These are phyloP conservation scores for Fraxinus excelsior DNA, from an alignment of 257 asterid species.

Conservation along the genomic window DNA sequence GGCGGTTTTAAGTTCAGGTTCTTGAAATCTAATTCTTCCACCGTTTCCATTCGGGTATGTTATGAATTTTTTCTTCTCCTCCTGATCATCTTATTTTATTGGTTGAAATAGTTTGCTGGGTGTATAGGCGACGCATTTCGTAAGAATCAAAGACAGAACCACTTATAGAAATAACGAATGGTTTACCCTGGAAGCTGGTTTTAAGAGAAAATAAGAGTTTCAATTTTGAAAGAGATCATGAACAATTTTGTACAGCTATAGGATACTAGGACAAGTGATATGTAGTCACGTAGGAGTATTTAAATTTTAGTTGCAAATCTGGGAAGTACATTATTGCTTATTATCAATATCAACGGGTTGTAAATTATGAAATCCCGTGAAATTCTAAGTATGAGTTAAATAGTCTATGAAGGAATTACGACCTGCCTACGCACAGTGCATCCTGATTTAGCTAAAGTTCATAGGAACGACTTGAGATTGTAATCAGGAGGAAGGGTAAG, in stretches of 20 bases:
- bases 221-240: slow-evolving; percentile 15
- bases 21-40: slow-evolving; percentile 58
- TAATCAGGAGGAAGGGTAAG: not conserved
- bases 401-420: not conserved
- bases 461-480: not conserved
- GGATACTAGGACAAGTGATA: slow-evolving; percentile 8
- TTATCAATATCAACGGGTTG: slow-evolving; percentile 15
- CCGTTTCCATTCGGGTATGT: slow-evolving; percentile 68
- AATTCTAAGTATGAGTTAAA: slow-evolving; percentile 1
- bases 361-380: slow-evolving; percentile 7
- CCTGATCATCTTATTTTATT: slow-evolving; percentile 18
- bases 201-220: slow-evolving; percentile 18
- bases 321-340: not conserved
- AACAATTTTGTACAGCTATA: slow-evolving; percentile 12
- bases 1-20: slow-evolving; percentile 47
- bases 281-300: not conserved
- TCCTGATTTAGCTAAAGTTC: not conserved
- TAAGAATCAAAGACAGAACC: not conserved
- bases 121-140: not conserved
- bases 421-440: slow-evolving; percentile 3
- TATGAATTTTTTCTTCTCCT: not conserved
- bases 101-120: not conserved
- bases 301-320: not conserved
- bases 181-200: slow-evolving; percentile 5
- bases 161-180: not conserved